Base-by-base conservation (phyloP, 2,329 filamentous ascomycete genomes). In the Trichoderma gracile region DNA sequence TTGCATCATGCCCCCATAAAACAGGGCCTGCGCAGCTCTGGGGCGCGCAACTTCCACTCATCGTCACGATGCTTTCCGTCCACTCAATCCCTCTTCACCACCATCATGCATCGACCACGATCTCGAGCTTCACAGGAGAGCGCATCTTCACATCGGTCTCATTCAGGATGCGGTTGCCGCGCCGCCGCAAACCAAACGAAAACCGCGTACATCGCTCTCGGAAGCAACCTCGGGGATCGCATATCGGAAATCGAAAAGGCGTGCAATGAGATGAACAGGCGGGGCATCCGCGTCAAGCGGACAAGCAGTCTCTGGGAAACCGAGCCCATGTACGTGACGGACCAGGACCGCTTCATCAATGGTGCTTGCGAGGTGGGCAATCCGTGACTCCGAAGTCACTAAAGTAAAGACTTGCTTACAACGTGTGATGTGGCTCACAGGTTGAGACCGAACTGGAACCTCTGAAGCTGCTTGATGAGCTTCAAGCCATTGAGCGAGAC, bases 271-370 rank as follows among this genome's bases (percentile, higher is more conserved):
- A 92, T 99, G 86, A 86, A 91, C 68, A 79, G 82, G 50, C 82
- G 86, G 23, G 88, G 87, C 40, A 92, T 98, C 73, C 85, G 78
- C 60, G 84, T 99, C 45, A 83, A 86, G 71, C 84, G 89, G 71
- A 97, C 94, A 0, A 98, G 94, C 75, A 89, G 88, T 67, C 81
- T 99, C 3, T 99, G 95, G 85, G 93, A 98, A 79, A 99, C 94
- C 3, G 88, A 92, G 71, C 92, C 95, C 23, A 99, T 99, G 95
- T 99, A 99, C 77, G 90, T 97, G 68, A 80, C 90, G 67, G 90
- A 97, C 68, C 95, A 99, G 76, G 88, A 88, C 67, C 85, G 86
- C 33, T 99, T 99, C 73, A 80, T 97, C 54, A 99, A 99, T 74
- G 95, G 93, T 21, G 93, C 89, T 64, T 97, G 92, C 76, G 91